Percentiles rank a stretch among this genome's conserved stretches.
Evolutionary conservation across 306 rosid species (phyloP).

Genomic region (Echinosophora koreensis): DNA sequence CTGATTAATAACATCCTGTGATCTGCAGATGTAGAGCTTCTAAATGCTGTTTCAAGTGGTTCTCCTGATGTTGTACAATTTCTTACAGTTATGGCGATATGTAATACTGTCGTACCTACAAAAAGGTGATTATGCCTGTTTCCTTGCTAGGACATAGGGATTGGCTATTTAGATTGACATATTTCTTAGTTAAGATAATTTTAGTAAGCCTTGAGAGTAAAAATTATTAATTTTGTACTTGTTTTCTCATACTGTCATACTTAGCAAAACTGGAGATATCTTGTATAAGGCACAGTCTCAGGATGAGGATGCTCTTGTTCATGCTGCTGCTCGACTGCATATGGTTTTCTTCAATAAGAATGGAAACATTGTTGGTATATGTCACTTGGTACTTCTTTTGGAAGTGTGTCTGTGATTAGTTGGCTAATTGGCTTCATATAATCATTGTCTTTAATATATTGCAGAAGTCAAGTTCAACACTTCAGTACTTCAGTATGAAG

Average conservation of each 20-base stretch:
- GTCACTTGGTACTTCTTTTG: slow-evolving; percentile 40
- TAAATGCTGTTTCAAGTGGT: slow-evolving; percentile 72
- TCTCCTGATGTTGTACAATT: slow-evolving; percentile 79
- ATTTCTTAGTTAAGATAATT: slow-evolving; percentile 30
- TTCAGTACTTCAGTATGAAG: slow-evolving; percentile 75
- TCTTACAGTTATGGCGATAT: slow-evolving; percentile 92
- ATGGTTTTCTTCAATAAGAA: slow-evolving; percentile 85
- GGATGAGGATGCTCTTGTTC: slow-evolving; percentile 99
- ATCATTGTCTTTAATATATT: slow-evolving; percentile 46
- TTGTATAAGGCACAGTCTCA: slow-evolving; percentile 97
- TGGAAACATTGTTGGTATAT: slow-evolving; percentile 74
- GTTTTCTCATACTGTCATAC: slow-evolving; percentile 44
- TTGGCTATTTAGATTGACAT: not conserved
- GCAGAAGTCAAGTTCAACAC: slow-evolving; percentile 89
- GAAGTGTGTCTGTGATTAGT: slow-evolving; percentile 28
- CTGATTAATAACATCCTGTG: slow-evolving; percentile 50
- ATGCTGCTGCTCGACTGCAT: slow-evolving; percentile 86
- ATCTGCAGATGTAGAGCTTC: slow-evolving; percentile 77
- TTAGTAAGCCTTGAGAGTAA: slow-evolving; percentile 12
- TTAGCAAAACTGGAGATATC: slow-evolving; percentile 87
- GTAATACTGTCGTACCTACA: slow-evolving; percentile 89
- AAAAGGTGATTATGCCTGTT: slow-evolving; percentile 66
- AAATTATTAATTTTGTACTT: slow-evolving; percentile 35
- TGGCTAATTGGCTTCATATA: slow-evolving; percentile 45
- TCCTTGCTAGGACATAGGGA: slow-evolving; percentile 35